Conservation (phyloP, 2,329 filamentous ascomycete species). For the Tricladium varicosporioides region DNA sequence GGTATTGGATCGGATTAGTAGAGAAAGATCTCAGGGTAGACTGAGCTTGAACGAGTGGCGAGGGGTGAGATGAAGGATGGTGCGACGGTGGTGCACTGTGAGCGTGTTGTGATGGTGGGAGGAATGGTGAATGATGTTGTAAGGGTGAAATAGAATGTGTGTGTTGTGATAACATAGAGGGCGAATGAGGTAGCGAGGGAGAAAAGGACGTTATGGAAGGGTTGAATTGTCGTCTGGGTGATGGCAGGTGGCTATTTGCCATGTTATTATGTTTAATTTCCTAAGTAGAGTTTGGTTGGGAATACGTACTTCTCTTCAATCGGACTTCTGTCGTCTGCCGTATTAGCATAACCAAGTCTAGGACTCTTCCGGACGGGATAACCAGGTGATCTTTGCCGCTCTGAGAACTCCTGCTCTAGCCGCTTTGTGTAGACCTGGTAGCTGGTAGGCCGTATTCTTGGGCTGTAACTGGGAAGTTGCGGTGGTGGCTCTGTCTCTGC, state of each 20-base stretch:
- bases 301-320: conserved; percentile 16
- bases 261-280: neutral
- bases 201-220: conserved; percentile 22
- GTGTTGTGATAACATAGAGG: neutral
- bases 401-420: conserved; percentile 5
- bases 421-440: conserved; percentile 26
- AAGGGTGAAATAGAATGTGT: neutral
- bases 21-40: neutral
- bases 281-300: neutral
- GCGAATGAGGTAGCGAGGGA: conserved; percentile 11
- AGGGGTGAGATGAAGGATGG: conserved; percentile 1
- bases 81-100: neutral
- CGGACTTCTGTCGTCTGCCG: conserved; percentile 15
- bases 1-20: neutral
- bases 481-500: conserved; percentile 32
- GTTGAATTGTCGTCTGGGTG: conserved; percentile 15
- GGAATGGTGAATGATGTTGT: neutral
- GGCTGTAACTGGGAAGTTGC: conserved; percentile 26
- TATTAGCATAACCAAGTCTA: conserved; percentile 18
- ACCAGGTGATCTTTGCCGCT: conserved; percentile 1
- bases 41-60: neutral
- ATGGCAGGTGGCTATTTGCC: neutral
- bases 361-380: conserved; percentile 20
- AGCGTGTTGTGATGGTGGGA: neutral
- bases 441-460: conserved; percentile 22